These are phyloP conservation scores for Fusarium subtropicale DNA, from an alignment of 2,329 filamentous ascomycete genomes.

Conservation along the genomic window DNA sequence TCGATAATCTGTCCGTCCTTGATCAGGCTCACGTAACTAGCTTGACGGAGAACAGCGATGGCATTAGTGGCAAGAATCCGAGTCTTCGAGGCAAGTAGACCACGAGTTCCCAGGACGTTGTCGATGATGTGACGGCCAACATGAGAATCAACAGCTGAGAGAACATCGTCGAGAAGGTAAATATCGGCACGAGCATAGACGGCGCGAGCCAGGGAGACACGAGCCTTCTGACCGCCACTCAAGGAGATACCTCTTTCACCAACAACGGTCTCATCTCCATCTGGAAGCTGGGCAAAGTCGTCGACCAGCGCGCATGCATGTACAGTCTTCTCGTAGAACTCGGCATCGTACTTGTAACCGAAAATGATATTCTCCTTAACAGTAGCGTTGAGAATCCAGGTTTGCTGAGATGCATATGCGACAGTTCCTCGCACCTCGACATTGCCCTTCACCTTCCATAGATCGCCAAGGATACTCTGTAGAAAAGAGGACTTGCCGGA, in stretches of 20 bases:
- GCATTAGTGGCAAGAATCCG: slow-evolving; percentile 95
- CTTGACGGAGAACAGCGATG: slow-evolving; percentile 88
- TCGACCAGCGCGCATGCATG: slow-evolving; percentile 90
- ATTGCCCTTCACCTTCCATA: slow-evolving; percentile 88
- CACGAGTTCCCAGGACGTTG: slow-evolving; percentile 87
- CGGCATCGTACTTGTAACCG: slow-evolving; percentile 90
- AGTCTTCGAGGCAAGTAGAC: slow-evolving; percentile 86
- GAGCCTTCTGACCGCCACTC: slow-evolving; percentile 95
- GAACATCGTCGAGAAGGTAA: slow-evolving; percentile 91
- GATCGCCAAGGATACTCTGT: slow-evolving; percentile 86
- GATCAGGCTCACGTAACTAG: slow-evolving; percentile 88
- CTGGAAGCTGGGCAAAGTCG: slow-evolving; percentile 91
- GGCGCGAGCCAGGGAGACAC: slow-evolving; percentile 89
- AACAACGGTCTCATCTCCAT: slow-evolving; percentile 96
- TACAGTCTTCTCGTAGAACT: slow-evolving; percentile 93
- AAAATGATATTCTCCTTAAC: slow-evolving; percentile 98
- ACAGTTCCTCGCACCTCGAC: slow-evolving; percentile 84
- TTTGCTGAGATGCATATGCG: slow-evolving; percentile 91
- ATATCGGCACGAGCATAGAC: slow-evolving; percentile 98
- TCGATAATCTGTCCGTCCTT: slow-evolving; percentile 87
- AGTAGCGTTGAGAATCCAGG: slow-evolving; percentile 98
- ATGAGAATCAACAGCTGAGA: slow-evolving; percentile 98
- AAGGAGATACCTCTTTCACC: slow-evolving; percentile 96
- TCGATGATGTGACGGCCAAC: slow-evolving; percentile 96
- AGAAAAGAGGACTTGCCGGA: slow-evolving; percentile 94